Evolutionary conservation across 495 filamentous ascomycete species (phyloP).

Genomic region (Podospora sp.): DNA sequence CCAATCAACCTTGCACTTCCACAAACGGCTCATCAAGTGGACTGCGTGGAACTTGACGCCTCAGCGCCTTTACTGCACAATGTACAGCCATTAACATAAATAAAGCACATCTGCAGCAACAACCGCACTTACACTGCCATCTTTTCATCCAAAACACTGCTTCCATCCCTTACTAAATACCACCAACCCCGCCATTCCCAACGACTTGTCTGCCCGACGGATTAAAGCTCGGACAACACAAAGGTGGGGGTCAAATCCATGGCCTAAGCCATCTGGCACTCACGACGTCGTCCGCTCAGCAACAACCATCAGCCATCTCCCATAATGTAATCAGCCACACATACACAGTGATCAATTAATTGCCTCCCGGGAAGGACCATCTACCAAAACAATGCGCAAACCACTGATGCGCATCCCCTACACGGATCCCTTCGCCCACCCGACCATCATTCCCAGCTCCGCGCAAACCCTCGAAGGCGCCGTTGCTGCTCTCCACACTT

Average conservation of each 20-base stretch:
- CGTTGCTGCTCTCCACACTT: slow-evolving; percentile 70
- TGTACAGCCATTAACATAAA: neutral
- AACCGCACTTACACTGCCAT: neutral
- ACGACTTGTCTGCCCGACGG: neutral
- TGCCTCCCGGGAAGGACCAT: neutral
- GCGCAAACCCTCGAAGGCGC: slow-evolving; percentile 73
- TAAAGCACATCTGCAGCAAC: too few relatives aligned
- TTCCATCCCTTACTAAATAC: neutral
- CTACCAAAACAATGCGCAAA: slow-evolving; percentile 23
- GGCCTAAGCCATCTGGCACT: neutral
- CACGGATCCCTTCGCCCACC: slow-evolving; percentile 78
- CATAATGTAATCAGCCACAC: neutral
- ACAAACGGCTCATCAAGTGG: neutral
- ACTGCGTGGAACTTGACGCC: too few relatives aligned
- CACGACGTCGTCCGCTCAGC: neutral
- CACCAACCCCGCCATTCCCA: neutral
- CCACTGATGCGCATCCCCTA: slow-evolving; percentile 84
- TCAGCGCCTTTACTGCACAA: neutral
- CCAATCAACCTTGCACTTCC: neutral
- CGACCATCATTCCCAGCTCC: slow-evolving; percentile 69
- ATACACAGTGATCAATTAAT: neutral
- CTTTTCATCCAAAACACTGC: neutral
- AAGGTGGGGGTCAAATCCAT: neutral
- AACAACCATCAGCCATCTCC: neutral
- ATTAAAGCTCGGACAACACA: neutral